Base-by-base conservation (phyloP, 176 grass and related monocot species). In the barley (Hordeum vulgare) region DNA sequence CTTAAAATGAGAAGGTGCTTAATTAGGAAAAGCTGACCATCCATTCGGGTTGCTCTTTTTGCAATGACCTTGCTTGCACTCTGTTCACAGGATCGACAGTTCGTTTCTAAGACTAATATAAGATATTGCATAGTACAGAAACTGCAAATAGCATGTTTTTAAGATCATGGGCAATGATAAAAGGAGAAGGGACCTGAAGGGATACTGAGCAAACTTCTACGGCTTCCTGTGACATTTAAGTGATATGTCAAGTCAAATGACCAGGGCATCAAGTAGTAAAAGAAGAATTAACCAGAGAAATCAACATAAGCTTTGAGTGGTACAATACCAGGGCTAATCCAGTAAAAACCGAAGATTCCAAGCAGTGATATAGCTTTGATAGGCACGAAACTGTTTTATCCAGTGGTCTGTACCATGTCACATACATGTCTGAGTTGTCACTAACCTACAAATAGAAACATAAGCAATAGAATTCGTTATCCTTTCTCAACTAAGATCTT, bases 311-410 rank as follows among this genome's bases (percentile, higher is more conserved):
- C 58, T 85, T 75, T 42, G 6, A 80, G 37, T 77, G 83, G 68
- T 82, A n/a, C 31, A 84, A 71, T 91, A 98, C 93, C 89, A 94
- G 96, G 17, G 93, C 93, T 90, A 99, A 88, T 82, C 96, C 96
- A 65, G 96, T 99, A 92, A 99, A 99, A 75, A 99, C 96, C 54
- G 91, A 83, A 76, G 93, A 81, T 84, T 94, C 96, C 70, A 99
- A 91, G 75, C 96, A 96, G 76, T 80, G 91, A 87, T 99, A 99
- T 77, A 99, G 64, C 81, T 99, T 95, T 85, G 96, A 99, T 45
- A 99, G 85, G 75, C 93, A 99, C 35, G 96, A 96, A 58, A 96
- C 91, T 75, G 96, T 99, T 92, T 99, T 99, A 73, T 99, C 96
- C 93, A 99, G 79, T 83, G 93, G 93, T 69, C 85, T 90, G 83